Percentiles rank a stretch among this genome's conserved stretches.
phyloP scores from a whole-genome alignment of 129 eudicot genomes.

The Oenanthe sinensis region DNA sequence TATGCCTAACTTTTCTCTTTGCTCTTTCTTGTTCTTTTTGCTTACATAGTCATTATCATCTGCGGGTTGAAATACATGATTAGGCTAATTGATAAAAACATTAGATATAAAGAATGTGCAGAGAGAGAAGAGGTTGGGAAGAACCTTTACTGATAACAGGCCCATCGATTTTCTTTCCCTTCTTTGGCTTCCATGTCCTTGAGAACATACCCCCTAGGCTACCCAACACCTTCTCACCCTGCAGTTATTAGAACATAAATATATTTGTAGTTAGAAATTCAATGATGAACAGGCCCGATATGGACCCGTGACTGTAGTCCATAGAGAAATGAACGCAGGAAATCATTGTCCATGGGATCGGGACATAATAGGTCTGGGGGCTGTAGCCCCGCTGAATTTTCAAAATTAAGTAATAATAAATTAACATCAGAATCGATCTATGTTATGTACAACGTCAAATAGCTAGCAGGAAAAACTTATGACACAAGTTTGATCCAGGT shows the following conservation, averaged over 20 bases:
- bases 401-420: too few species aligned
- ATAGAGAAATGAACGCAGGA: too few species aligned
- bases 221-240: slow-evolving; percentile 88
- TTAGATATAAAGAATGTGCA: neutral
- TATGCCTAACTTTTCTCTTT: slow-evolving; percentile 69
- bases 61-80: slow-evolving; percentile 3
- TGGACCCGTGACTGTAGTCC: too few species aligned
- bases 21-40: slow-evolving; percentile 34
- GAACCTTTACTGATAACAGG: slow-evolving; percentile 58
- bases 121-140: slow-evolving; percentile 1
- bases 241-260: neutral
- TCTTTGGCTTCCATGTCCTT: slow-evolving; percentile 96
- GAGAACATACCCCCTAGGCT: slow-evolving; percentile 96
- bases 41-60: slow-evolving; percentile 31
- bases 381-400: too few species aligned
- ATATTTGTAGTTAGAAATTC: neutral
- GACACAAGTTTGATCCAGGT: neutral
- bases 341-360: too few species aligned
- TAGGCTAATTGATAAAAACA: neutral
- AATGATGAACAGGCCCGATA: too few species aligned
- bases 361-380: too few species aligned
- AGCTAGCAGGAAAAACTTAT: too few species aligned
- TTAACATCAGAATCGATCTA: too few species aligned
- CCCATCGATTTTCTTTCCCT: slow-evolving; percentile 53
- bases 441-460: too few species aligned